Base-by-base conservation (phyloP, 2,329 filamentous ascomycete species). In the Paradendryphiella salina region DNA sequence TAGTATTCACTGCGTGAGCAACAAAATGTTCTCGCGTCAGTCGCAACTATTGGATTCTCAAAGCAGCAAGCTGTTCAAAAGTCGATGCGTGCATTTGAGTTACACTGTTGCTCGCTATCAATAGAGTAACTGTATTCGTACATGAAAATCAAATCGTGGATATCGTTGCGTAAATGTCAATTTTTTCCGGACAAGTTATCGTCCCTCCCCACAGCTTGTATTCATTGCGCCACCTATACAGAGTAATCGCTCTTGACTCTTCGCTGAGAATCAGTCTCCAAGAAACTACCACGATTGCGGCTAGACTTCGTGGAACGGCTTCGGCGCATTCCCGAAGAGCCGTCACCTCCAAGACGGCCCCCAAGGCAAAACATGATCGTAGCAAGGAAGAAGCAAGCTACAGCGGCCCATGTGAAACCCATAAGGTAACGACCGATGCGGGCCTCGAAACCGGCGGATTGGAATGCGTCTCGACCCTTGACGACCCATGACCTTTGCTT, bases 321-420 rank as follows among this genome's bases (percentile, higher is more conserved):
- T 57, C 75, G 68, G 57, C 75, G 69, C 54, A 75, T 67, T 33
- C 72, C 70, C 1, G 61, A 57, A 4, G 57, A 57, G n/a, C 56
- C 47, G 15, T 79, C 78, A 52, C 78, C 76, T 43, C 78, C 75
- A 32, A 82, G 76, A 21, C 71, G 68, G 33, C 83, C 81, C 44
- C 84, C 84, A 26, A 85, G 46, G 72, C 82, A 87, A 76, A 91
- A 89, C 50, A 90, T 75, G 23, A 89, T 60, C 3, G 81, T 82
- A 13, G 87, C 81, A 58, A 92, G 71, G 59, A 90, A 75, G 63
- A 89, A 82, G 46, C 81, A 81, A 8, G 82, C 82, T 73, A 85
- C 84, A 1, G 87, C 82, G 13, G 80, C 85, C 89, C 89, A 94
- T 56, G 84, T 85, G 76, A 91, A 93, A 36, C 82, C 89, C 66